Conservation (phyloP, 345 rosid genomes). For the Salix arbutifolia region DNA sequence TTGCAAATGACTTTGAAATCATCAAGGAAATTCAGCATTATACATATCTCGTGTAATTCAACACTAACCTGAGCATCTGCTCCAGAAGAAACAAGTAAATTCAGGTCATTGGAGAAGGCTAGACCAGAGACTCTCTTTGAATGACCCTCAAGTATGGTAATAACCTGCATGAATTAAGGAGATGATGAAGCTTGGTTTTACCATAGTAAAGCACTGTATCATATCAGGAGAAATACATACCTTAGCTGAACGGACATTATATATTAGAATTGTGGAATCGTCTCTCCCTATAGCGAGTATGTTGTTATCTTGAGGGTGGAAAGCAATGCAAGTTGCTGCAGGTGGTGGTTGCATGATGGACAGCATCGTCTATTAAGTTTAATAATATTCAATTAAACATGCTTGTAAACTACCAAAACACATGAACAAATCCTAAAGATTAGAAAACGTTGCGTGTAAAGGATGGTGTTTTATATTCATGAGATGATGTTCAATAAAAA, state of each 20-base stretch:
- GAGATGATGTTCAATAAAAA: not conserved
- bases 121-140: conserved; percentile 35
- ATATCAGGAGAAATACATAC: conserved; percentile 14
- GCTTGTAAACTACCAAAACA: not conserved
- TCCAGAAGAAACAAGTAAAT: conserved; percentile 43
- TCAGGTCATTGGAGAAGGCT: conserved; percentile 35
- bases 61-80: conserved; percentile 44
- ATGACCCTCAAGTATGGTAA: conserved; percentile 39
- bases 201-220: not conserved
- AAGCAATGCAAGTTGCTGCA: conserved; percentile 32
- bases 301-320: conserved; percentile 42
- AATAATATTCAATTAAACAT: conserved; percentile 3
- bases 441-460: not conserved
- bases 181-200: not conserved
- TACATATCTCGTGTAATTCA: not conserved
- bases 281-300: conserved; percentile 38
- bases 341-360: conserved; percentile 33
- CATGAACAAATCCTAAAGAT: not conserved
- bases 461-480: not conserved
- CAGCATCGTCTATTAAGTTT: conserved; percentile 24
- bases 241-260: conserved; percentile 29
- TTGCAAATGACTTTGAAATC: not conserved
- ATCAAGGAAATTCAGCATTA: not conserved
- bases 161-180: conserved; percentile 27
- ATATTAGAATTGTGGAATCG: conserved; percentile 33